A percentile compares a stretch with the other conserved stretches of the same genome.
Conservation (phyloP, 2,329 filamentous ascomycete genomes). For the Colletotrichum phormii region DNA sequence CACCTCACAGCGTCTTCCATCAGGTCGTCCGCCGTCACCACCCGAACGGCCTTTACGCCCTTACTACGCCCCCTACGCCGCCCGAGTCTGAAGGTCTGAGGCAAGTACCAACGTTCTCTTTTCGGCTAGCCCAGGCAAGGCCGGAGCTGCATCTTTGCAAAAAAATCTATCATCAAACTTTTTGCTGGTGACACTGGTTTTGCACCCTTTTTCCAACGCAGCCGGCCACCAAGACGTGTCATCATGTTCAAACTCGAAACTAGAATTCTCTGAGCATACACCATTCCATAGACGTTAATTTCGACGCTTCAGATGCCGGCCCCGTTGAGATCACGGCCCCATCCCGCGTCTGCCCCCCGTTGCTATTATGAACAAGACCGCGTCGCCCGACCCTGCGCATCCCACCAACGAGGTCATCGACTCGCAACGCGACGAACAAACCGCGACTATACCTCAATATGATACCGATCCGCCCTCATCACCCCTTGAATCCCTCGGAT, state of each 20-base stretch:
- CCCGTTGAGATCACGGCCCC: slow-evolving; percentile 66
- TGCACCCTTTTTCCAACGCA: slow-evolving; percentile 56
- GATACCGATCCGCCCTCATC: slow-evolving; percentile 31
- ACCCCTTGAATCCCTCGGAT: slow-evolving; percentile 32
- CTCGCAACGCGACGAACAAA: slow-evolving; percentile 40
- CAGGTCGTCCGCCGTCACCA: background rate
- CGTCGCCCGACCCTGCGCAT: slow-evolving; percentile 62
- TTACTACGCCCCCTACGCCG: background rate
- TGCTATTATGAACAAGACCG: slow-evolving; percentile 70
- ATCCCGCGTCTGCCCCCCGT: slow-evolving; percentile 47
- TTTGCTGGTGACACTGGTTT: slow-evolving; percentile 63
- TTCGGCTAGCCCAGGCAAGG: slow-evolving; percentile 36
- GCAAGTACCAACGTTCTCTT: slow-evolving; percentile 8
- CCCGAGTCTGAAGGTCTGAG: background rate
- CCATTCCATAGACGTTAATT: slow-evolving; percentile 67
- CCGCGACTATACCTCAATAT: slow-evolving; percentile 30
- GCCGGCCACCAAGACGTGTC: slow-evolving; percentile 60
- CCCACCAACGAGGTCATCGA: slow-evolving; percentile 45
- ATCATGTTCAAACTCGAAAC: slow-evolving; percentile 66
- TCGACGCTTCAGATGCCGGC: slow-evolving; percentile 67
- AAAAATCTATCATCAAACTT: slow-evolving; percentile 51
- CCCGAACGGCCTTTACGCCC: background rate
- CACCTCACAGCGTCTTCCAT: background rate
- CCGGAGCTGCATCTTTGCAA: slow-evolving; percentile 31
- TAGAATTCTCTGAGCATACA: slow-evolving; percentile 56